Evolutionary conservation across 768 basidiomycete genomes (phyloP), one percentile per base, ranked within the genome.

Genomic region (Agaricus bisporus): DNA sequence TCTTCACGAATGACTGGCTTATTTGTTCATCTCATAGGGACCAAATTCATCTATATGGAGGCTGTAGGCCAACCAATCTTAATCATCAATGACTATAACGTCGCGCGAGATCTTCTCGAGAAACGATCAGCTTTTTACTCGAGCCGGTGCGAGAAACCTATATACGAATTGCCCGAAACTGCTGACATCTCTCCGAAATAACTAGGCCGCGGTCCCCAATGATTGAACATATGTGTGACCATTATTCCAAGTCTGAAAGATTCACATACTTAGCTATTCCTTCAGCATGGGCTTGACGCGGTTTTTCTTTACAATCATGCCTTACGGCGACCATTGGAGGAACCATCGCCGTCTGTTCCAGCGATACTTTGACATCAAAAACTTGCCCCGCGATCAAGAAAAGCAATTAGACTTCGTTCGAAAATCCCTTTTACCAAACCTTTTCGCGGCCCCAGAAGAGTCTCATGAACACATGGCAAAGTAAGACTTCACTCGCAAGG

Each of bases 351-450:
- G 56, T 6, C 15, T 48, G 3, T 59, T 59, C 41, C 58, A 59
- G 35, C 44, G 54, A n/a, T 44, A 48, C 20, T 49, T 58, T n/a
- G 35, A 25, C 18, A 39, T 32, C 6, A 48, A 41, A 29, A 42
- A 39, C 12, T 38, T 57, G 32, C 25, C 25, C 2, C 42, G 42
- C 15, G 53, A 56, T 4, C 44, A 53, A 44, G 49, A 56, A 47
- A 61, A 60, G 7, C 54, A 60, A 4, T 59, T 63, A 8, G 47
- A 56, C 10, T 49, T 56, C 37, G 36, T 56, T 25, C 32, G 28
- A 1, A 41, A 48, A 15, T 22, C 15, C n/a, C 50, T 54, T 11
- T 38, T 56, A 3, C 49, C 48, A 17, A 49, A 48, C 26, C 26
- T 59, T 18, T 28, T 25, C 14, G 36, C 48, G 15, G 11, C 43